Base-by-base conservation (phyloP, 768 basidiomycete genomes). In the Agaricus bisporus region DNA sequence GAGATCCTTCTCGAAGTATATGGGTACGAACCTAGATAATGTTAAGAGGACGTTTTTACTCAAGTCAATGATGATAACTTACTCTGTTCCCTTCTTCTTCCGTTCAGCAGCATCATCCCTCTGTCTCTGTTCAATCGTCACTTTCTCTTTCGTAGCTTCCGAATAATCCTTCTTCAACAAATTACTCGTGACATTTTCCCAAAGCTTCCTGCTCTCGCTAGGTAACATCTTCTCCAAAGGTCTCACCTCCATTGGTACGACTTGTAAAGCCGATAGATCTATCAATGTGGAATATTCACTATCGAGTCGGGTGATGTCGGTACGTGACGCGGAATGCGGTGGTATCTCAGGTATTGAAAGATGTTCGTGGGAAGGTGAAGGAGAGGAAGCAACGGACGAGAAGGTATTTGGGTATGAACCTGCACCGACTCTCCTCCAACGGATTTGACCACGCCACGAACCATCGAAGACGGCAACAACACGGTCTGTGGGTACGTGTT, bases 61-160 rank as follows among this genome's bases (percentile, higher is more conserved):
- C 22, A 5, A 5, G 14, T 5, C 44, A 10, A 54, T 50, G 42
- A 38, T 59, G 51, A 51, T 36, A 8, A 87, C 91, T 74, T 63
- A 95, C 91, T 80, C 77, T 28, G 81, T 67, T 15, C 87, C 90
- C 54, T 82, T 87, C 66, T 77, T 79, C 75, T 91, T 95, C 70
- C 92, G 76, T 66, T 92, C 90, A 10, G 86, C 88, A 5, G 93
- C 90, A 29, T 83, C 80, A 56, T 98, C 94, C 48, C 97, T 74
- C 75, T 98, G 97, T 64, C 66, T 80, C 78, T 98, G 95, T 71
- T 99, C 97, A 52, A 99, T 95, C 4, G 69, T 68, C 49, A 93
- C 80, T 76, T 99, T 99, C 73, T 88, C 81, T 74, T 78, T 88
- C 54, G 92, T 98, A 49, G 97, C 97, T 39, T 95, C 91, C 20